Evolutionary conservation across 768 basidiomycete species (phyloP).

Genomic region (Agaricus subrufescens): DNA sequence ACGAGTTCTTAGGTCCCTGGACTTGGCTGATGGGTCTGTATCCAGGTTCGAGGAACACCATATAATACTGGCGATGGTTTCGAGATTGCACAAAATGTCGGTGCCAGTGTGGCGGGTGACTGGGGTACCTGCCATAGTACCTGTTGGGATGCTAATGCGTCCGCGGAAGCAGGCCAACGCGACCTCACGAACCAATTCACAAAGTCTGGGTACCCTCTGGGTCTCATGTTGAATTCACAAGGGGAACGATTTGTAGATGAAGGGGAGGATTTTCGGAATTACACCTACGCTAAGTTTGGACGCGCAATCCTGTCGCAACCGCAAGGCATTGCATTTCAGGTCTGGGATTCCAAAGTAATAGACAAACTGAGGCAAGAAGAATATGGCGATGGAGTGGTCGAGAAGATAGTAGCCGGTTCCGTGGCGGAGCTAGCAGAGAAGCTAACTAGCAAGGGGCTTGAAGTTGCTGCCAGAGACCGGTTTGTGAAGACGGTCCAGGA

Average conservation of each 20-base stretch:
- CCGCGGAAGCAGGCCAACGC: conserved; percentile 45
- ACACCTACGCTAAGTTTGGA: conserved; percentile 69
- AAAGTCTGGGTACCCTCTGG: conserved; percentile 70
- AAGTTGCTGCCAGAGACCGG: conserved; percentile 22
- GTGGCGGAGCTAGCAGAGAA: conserved; percentile 47
- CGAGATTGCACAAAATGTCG: conserved; percentile 41
- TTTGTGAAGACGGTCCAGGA: conserved; percentile 42
- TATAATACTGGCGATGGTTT: conserved; percentile 69
- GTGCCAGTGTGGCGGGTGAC: conserved; percentile 58
- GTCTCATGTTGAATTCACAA: conserved; percentile 58
- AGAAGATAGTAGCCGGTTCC: conserved; percentile 43
- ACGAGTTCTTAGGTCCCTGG: conserved; percentile 2
- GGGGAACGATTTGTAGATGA: conserved; percentile 68
- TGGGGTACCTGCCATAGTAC: conserved; percentile 71
- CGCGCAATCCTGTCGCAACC: conserved; percentile 55
- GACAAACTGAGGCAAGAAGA: conserved; percentile 54
- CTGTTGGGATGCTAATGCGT: conserved; percentile 64
- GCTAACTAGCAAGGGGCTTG: conserved; percentile 41
- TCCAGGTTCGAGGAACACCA: conserved; percentile 64
- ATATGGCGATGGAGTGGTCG: conserved; percentile 58
- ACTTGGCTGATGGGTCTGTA: background rate
- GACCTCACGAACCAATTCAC: conserved; percentile 65
- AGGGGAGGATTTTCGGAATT: conserved; percentile 68
- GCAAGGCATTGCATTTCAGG: conserved; percentile 57
- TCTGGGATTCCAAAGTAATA: conserved; percentile 50